These are phyloP conservation scores for Obelidium mucronatum DNA, from an alignment of 192 early-diverging fungal genomes.

Conservation along the genomic window DNA sequence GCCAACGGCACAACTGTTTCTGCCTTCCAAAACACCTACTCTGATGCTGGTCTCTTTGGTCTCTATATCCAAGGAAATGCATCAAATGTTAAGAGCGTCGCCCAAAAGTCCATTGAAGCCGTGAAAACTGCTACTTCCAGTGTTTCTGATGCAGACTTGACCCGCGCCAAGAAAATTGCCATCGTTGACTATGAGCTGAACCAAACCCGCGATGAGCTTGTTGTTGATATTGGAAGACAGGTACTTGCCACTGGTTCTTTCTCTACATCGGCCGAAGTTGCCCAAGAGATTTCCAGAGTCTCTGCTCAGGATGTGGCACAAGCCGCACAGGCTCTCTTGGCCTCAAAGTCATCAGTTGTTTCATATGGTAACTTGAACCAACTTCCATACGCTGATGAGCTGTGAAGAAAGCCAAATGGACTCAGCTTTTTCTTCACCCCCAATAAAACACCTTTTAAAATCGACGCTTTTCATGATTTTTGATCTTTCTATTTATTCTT, in stretches of 20 bases:
- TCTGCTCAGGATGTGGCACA: conserved; percentile 65
- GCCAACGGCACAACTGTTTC: conserved; percentile 56
- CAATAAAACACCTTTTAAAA: too few species aligned
- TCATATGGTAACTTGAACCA: conserved; percentile 73
- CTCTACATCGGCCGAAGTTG: conserved; percentile 60
- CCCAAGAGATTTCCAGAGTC: conserved; percentile 68
- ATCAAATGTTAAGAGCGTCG: conserved; percentile 47
- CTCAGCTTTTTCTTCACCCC: too few species aligned
- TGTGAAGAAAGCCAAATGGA: conserved; percentile 55
- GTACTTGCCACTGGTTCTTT: conserved; percentile 40
- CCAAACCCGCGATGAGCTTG: conserved; percentile 35
- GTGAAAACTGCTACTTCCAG: conserved; percentile 46
- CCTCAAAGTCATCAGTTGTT: conserved; percentile 79
- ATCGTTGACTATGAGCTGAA: conserved; percentile 54
- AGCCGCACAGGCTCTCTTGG: conserved; percentile 68
- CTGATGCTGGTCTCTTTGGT: conserved; percentile 92
- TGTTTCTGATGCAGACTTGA: conserved; percentile 46
- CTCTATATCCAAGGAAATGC: conserved; percentile 67
- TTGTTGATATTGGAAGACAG: conserved; percentile 45
- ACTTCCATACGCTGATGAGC: conserved; percentile 80
- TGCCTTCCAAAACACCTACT: conserved; percentile 87
- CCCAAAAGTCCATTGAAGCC: conserved; percentile 44
- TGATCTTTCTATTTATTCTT: too few species aligned
- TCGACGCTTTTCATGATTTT: too few species aligned
- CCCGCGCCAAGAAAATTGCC: conserved; percentile 57